phyloP scores from a whole-genome alignment of 2,329 filamentous ascomycete species.

The Lasiodiplodia sp. region DNA sequence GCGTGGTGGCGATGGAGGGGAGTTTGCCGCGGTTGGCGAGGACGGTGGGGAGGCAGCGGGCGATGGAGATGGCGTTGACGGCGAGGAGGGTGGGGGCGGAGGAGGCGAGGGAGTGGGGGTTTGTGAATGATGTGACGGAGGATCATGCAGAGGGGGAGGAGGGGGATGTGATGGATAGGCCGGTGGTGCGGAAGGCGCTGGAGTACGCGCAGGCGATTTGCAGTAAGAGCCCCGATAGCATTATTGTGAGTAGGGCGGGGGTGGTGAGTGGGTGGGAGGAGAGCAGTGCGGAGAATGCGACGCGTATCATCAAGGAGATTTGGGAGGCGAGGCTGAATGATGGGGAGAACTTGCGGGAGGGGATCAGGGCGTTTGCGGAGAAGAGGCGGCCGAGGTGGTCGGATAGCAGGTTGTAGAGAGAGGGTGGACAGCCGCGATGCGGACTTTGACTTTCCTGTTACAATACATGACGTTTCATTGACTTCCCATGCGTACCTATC shows the following conservation, averaged over 20 bases:
- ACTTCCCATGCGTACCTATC: not conserved
- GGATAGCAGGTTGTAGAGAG: constrained; percentile 7
- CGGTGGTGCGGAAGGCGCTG: constrained; percentile 44
- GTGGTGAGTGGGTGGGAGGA: constrained; percentile 45
- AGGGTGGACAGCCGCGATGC: not conserved
- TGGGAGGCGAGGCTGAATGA: constrained; percentile 7
- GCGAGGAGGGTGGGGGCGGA: constrained; percentile 35
- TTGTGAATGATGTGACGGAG: constrained; percentile 38
- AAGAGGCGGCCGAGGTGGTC: constrained; percentile 11
- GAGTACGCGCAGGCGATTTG: constrained; percentile 47
- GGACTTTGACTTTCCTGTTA: not conserved
- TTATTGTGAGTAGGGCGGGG: constrained; percentile 47
- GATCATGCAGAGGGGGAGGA: constrained; percentile 9
- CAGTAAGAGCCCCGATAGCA: constrained; percentile 46
- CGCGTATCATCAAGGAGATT: not conserved
- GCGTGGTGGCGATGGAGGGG: constrained; percentile 37
- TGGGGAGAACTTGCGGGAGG: constrained; percentile 15
- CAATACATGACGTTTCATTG: not conserved
- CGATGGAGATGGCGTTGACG: constrained; percentile 39
- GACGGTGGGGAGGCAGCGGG: constrained; percentile 38
- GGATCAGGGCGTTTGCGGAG: constrained; percentile 21
- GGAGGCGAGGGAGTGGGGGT: constrained; percentile 36
- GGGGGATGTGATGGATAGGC: not conserved
- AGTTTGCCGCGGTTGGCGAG: constrained; percentile 37
- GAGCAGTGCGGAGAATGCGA: constrained; percentile 46